Evolutionary conservation across 148 eudicot genomes (phyloP).

Genomic region (Diospyros lotus): DNA sequence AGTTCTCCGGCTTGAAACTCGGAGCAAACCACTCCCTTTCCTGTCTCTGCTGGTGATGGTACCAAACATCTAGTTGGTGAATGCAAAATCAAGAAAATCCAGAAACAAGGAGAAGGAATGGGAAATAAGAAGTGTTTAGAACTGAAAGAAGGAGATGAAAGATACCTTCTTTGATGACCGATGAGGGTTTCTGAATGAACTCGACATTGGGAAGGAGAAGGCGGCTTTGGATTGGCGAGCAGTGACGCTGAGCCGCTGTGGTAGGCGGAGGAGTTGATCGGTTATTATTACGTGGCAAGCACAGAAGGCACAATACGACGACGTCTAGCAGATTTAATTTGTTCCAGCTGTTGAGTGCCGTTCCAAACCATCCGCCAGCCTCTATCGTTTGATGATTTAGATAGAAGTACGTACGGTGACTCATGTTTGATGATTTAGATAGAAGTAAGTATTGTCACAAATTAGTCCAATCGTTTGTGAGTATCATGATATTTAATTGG

Average conservation of each 20-base stretch:
- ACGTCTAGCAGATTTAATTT: too few relatives aligned
- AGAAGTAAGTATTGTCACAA: too few relatives aligned
- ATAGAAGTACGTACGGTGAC: too few relatives aligned
- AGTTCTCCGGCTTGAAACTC: conserved; percentile 84
- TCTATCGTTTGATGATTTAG: too few relatives aligned
- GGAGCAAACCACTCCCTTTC: conserved; percentile 49
- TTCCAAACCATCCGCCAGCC: too few relatives aligned
- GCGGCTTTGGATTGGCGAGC: background rate
- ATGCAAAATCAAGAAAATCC: background rate
- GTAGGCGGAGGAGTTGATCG: too few relatives aligned
- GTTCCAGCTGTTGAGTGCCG: too few relatives aligned
- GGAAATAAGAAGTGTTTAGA: background rate
- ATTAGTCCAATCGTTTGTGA: too few relatives aligned
- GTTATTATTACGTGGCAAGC: too few relatives aligned
- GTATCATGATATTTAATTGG: too few relatives aligned
- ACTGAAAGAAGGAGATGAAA: background rate
- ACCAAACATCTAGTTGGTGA: background rate
- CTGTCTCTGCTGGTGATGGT: conserved; percentile 20
- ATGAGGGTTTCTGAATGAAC: conserved; percentile 36
- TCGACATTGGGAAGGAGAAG: conserved; percentile 19
- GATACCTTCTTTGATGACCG: conserved; percentile 42
- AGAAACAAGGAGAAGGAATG: background rate
- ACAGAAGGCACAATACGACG: too few relatives aligned
- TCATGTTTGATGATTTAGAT: too few relatives aligned
- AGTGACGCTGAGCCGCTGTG: background rate